Evolutionary conservation across 495 filamentous ascomycete species (phyloP).

Genomic region (Aspergillus bridgeri): DNA sequence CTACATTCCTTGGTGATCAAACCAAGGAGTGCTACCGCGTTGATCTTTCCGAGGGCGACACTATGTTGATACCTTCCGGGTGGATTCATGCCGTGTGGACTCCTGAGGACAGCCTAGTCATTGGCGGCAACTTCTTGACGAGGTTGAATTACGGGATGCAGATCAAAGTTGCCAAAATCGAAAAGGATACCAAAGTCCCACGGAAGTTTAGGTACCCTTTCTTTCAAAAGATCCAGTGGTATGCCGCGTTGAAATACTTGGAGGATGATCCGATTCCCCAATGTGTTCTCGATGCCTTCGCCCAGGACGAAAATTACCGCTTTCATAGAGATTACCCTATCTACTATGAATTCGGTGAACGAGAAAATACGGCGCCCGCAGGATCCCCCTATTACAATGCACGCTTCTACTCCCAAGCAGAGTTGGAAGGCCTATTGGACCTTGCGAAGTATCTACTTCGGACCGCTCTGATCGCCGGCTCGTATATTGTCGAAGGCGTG

Average conservation of each 20-base stretch:
- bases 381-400: slow-evolving; percentile 52
- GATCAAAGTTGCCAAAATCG: slow-evolving; percentile 65
- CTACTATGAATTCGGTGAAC: slow-evolving; percentile 57
- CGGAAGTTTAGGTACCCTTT: slow-evolving; percentile 68
- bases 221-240: slow-evolving; percentile 76
- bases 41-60: slow-evolving; percentile 69
- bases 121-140: slow-evolving; percentile 75
- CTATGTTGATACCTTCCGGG: slow-evolving; percentile 74
- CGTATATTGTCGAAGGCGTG: slow-evolving; percentile 58
- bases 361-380: slow-evolving; percentile 43
- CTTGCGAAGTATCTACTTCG: slow-evolving; percentile 63
- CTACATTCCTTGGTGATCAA: slow-evolving; percentile 62
- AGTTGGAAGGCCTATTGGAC: slow-evolving; percentile 64
- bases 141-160: slow-evolving; percentile 69
- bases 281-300: slow-evolving; percentile 53
- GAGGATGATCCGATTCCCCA: slow-evolving; percentile 62
- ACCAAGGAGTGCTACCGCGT: slow-evolving; percentile 74
- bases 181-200: slow-evolving; percentile 69
- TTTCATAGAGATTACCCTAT: slow-evolving; percentile 55
- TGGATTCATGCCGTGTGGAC: slow-evolving; percentile 85
- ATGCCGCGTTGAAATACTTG: slow-evolving; percentile 63
- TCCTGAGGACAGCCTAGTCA: slow-evolving; percentile 70
- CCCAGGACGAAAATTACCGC: slow-evolving; percentile 48
- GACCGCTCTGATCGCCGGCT: slow-evolving; percentile 64
- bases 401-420: slow-evolving; percentile 64